Base-by-base conservation (phyloP, 2,329 filamentous ascomycete species). In the Teratosphaeria nubilosa region DNA sequence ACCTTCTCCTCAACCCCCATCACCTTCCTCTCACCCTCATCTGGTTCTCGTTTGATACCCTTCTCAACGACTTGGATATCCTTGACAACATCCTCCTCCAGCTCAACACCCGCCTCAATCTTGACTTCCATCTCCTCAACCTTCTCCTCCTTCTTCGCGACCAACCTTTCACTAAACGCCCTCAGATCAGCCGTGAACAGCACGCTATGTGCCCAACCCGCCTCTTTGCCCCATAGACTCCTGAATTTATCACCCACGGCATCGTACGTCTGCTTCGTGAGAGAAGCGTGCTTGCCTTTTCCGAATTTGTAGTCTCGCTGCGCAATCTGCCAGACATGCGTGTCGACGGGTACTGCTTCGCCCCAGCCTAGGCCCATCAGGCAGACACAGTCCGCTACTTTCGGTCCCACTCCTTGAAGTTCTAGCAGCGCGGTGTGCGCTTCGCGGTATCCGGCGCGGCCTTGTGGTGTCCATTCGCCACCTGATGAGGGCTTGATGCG, bases 291-390 rank as follows among this genome's bases (percentile, higher is more conserved):
- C 69, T 90, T 92, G 9, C 83, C 84, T 66, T 86, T 89, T 6
- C 90, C 89, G 67, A 99, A 95, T 59, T 86, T 91, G 75, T 99
- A 99, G 73, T 99, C 94, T 56, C 94, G 82, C 72, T 95, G 90
- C 0, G 94, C 95, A 69, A 99, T 97, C 76, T 97, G 91, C 92
- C 91, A 97, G 13, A 99, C 90, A 74, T 99, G 95, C 1, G 95
- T 99, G 73, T 99, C 94, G 32, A 99, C 89, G 0, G 94, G 94
- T 1, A 99, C 91, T 2, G 91, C 86, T 74, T 97, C 92, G 32
- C 88, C 88, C 92, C 95, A 99, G 30, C 91, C 92, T 14, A 99
- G 76, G 0, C 95, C 95, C 88, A 99, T 96, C 22, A 99, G 77
- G 69, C 89, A 96, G 7, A 97, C 91, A 69, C 95, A 99, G 71